Conservation (phyloP, 2,329 filamentous ascomycete species). For the Tolypocladium ovalisporum region DNA sequence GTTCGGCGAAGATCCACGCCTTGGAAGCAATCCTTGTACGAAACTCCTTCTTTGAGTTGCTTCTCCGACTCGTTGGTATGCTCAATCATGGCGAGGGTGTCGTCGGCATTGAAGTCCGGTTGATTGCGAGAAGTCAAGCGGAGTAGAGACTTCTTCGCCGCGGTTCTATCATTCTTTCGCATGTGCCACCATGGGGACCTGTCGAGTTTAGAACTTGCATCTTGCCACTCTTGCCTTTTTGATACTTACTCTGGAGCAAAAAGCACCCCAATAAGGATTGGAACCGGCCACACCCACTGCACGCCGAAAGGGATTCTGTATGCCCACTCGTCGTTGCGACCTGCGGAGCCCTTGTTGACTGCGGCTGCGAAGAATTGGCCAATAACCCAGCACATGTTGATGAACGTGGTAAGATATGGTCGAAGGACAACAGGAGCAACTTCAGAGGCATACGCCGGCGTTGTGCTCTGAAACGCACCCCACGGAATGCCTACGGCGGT, state of each 20-base stretch:
- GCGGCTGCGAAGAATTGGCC: constrained; percentile 40
- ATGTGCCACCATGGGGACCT: constrained; percentile 40
- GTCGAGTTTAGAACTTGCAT: background rate
- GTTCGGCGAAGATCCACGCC: constrained; percentile 40
- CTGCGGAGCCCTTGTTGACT: constrained; percentile 31
- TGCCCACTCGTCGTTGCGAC: constrained; percentile 30
- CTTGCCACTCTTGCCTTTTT: background rate
- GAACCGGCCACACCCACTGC: constrained; percentile 42
- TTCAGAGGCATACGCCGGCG: constrained; percentile 43
- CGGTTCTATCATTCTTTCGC: constrained; percentile 28
- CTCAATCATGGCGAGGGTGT: constrained; percentile 41
- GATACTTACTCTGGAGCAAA: constrained; percentile 34
- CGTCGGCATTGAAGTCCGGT: constrained; percentile 30
- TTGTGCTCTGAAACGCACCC: constrained; percentile 40
- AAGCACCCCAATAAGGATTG: constrained; percentile 29
- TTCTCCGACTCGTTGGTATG: constrained; percentile 41
- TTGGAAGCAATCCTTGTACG: constrained; percentile 40
- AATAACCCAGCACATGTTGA: constrained; percentile 47
- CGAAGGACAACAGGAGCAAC: constrained; percentile 36
- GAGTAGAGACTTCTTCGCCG: constrained; percentile 28
- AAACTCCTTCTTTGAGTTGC: constrained; percentile 27
- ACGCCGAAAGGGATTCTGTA: constrained; percentile 39
- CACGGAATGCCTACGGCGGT: constrained; percentile 34
- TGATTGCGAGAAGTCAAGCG: constrained; percentile 28
- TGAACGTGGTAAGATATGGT: constrained; percentile 41